phyloP scores from a whole-genome alignment of 2,329 filamentous ascomycete genomes.

The Dryadomyces sulphureus region DNA sequence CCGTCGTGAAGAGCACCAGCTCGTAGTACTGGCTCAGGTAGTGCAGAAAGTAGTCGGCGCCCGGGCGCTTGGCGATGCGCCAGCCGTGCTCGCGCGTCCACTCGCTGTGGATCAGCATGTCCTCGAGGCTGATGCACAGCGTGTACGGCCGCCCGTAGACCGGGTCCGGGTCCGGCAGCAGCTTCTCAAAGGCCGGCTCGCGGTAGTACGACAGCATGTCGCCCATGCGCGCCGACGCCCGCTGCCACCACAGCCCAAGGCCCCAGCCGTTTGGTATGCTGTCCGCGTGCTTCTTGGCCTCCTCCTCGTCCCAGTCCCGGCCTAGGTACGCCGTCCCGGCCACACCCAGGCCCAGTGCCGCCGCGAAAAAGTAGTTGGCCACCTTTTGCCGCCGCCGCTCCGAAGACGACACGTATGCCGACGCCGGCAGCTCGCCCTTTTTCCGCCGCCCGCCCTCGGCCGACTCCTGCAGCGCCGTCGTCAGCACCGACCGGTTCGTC shows the following conservation, averaged over 20 bases:
- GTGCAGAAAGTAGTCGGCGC: constrained; percentile 90
- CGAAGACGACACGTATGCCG: constrained; percentile 78
- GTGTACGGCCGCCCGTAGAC: constrained; percentile 78
- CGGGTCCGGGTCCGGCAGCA: constrained; percentile 71
- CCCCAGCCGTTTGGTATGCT: constrained; percentile 64
- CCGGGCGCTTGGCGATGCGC: constrained; percentile 87
- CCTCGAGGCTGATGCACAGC: constrained; percentile 80
- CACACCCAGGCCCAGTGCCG: constrained; percentile 39
- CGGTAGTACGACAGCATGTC: constrained; percentile 85
- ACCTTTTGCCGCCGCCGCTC: constrained; percentile 67
- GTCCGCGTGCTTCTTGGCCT: constrained; percentile 50
- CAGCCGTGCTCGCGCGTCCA: constrained; percentile 92
- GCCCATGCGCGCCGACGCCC: constrained; percentile 58
- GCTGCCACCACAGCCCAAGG: constrained; percentile 61
- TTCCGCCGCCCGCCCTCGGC: constrained; percentile 29
- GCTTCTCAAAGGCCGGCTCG: constrained; percentile 85
- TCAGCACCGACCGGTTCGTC: constrained; percentile 21
- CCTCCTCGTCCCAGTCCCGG: constrained; percentile 74
- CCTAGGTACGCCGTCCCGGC: constrained; percentile 60
- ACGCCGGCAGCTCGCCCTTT: constrained; percentile 55
- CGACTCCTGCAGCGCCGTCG: constrained; percentile 15
- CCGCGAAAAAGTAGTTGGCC: constrained; percentile 59
- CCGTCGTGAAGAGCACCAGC: constrained; percentile 84
- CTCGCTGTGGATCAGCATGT: constrained; percentile 86
- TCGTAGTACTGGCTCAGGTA: constrained; percentile 98